Conservation (phyloP, 805 yeast genomes). For the Zygosaccharomyces lentus region DNA sequence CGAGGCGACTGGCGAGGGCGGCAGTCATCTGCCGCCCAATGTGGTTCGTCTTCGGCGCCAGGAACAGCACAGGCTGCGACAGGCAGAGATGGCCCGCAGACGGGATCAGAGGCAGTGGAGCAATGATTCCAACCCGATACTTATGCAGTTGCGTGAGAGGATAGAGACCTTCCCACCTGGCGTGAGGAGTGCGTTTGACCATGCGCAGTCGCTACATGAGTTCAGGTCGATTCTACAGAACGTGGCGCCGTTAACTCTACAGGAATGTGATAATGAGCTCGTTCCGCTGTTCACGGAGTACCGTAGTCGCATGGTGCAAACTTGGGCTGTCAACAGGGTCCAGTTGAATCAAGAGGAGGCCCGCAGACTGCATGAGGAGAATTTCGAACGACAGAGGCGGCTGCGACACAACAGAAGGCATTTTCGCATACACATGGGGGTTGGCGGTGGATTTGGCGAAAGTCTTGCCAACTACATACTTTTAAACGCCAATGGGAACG, state of each 20-base stretch:
- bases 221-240: conserved; percentile 22
- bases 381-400: neutral
- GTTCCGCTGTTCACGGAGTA: conserved; percentile 21
- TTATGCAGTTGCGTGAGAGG: conserved; percentile 15
- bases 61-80: conserved; percentile 9
- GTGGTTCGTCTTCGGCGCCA: conserved; percentile 12
- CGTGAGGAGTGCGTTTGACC: conserved; percentile 25
- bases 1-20: conserved; percentile 2
- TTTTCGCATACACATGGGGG: conserved; percentile 9
- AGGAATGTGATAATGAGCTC: conserved; percentile 22
- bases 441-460: conserved; percentile 14
- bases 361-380: neutral
- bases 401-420: conserved; percentile 6
- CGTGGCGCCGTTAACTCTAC: conserved; percentile 21
- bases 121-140: conserved; percentile 7
- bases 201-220: conserved; percentile 24
- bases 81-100: conserved; percentile 9
- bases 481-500: conserved; percentile 5
- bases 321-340: conserved; percentile 20
- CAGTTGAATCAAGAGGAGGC: conserved; percentile 7
- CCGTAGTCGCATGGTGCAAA: conserved; percentile 17
- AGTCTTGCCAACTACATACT: conserved; percentile 13
- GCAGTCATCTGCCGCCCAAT: conserved; percentile 7
- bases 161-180: conserved; percentile 20
- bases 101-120: conserved; percentile 9